Conservation (phyloP, 768 basidiomycete genomes). For the Leccinum subtestaceum region DNA sequence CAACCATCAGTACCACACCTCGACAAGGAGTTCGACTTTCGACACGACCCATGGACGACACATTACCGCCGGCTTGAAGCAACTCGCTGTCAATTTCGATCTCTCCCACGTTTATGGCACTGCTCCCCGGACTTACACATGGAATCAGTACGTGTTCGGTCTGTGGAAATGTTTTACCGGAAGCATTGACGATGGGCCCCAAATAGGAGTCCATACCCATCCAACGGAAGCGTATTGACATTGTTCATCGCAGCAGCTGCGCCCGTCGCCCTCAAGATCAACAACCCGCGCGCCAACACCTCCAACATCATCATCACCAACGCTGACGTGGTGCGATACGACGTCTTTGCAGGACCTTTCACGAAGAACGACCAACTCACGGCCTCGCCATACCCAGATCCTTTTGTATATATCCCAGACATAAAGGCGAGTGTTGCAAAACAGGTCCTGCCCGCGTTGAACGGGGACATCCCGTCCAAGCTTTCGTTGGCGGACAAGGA, state of each 20-base stretch:
- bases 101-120: constrained; percentile 62
- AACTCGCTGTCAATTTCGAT: constrained; percentile 57
- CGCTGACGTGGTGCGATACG: constrained; percentile 63
- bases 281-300: constrained; percentile 58
- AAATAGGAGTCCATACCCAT: constrained; percentile 57
- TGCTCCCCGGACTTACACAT: constrained; percentile 73
- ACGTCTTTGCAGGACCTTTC: constrained; percentile 67
- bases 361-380: constrained; percentile 81
- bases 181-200: not conserved
- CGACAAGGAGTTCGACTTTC: constrained; percentile 43
- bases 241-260: constrained; percentile 54
- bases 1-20: constrained; percentile 60
- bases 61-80: constrained; percentile 55
- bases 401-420: constrained; percentile 59
- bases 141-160: constrained; percentile 46
- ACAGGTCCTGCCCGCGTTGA: constrained; percentile 51
- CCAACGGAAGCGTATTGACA: constrained; percentile 56
- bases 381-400: constrained; percentile 63
- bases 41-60: constrained; percentile 53
- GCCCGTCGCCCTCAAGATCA: constrained; percentile 54
- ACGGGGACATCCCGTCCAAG: constrained; percentile 33
- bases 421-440: constrained; percentile 51
- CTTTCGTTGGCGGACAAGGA: not conserved
- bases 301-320: constrained; percentile 66
- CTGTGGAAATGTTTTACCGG: not conserved